A percentile compares a stretch with the other conserved stretches of the same genome.
Evolutionary conservation across 805 yeast species (phyloP).

Genomic region (Ogataea trehalophila): DNA sequence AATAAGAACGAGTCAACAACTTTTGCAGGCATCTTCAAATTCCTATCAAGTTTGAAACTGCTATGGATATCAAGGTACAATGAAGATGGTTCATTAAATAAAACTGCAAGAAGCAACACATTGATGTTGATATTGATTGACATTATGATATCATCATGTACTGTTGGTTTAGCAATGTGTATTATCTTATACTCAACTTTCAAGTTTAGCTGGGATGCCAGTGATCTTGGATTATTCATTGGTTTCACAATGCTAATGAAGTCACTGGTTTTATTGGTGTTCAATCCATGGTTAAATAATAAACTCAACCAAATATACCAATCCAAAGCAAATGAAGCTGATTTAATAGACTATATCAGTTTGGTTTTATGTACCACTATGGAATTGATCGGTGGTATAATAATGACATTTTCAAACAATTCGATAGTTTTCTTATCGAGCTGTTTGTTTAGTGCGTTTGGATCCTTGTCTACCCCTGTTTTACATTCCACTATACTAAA

Average conservation of each 20-base stretch:
- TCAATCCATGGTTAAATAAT: slow-evolving; percentile 46
- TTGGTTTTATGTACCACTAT: slow-evolving; percentile 30
- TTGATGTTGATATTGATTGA: slow-evolving; percentile 47
- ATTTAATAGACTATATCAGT: slow-evolving; percentile 31
- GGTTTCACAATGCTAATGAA: slow-evolving; percentile 47
- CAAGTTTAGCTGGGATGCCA: slow-evolving; percentile 49
- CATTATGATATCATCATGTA: slow-evolving; percentile 34
- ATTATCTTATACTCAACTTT: slow-evolving; percentile 50
- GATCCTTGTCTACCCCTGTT: slow-evolving; percentile 51
- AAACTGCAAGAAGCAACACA: slow-evolving; percentile 40
- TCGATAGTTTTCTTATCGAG: slow-evolving; percentile 29
- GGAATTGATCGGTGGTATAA: slow-evolving; percentile 36
- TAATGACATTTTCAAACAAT: slow-evolving; percentile 30
- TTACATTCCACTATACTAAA: slow-evolving; percentile 57
- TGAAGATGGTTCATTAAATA: slow-evolving; percentile 21
- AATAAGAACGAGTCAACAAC: not conserved
- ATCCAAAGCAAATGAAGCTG: slow-evolving; percentile 41
- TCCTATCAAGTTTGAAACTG: slow-evolving; percentile 45
- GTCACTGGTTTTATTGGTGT: slow-evolving; percentile 42
- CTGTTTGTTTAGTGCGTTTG: slow-evolving; percentile 39
- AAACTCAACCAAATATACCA: slow-evolving; percentile 33
- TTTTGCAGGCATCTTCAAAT: slow-evolving; percentile 14
- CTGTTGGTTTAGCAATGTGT: slow-evolving; percentile 37
- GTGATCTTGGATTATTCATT: slow-evolving; percentile 50
- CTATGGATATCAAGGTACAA: slow-evolving; percentile 46